A percentile compares a stretch with the other conserved stretches of the same genome.
These are phyloP conservation scores for Rosa lucieae DNA, from an alignment of 306 rosid genomes.

Conservation along the genomic window DNA sequence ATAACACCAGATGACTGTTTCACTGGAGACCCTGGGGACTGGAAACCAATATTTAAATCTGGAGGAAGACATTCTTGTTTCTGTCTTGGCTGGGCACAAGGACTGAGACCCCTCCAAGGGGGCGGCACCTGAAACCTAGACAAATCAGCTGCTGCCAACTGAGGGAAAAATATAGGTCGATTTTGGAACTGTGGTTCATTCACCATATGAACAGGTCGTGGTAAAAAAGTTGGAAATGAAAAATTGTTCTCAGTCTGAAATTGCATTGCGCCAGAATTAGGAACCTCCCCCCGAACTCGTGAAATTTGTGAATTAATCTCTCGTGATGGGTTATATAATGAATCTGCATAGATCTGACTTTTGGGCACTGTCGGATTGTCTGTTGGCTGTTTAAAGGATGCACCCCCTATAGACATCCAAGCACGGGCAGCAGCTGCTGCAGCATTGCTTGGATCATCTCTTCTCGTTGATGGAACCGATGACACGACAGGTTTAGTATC, in stretches of 20 bases:
- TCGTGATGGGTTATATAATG: slow-evolving; percentile 66
- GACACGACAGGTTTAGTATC: slow-evolving; percentile 54
- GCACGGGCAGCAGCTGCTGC: slow-evolving; percentile 94
- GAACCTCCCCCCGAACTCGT: slow-evolving; percentile 58
- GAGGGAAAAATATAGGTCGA: slow-evolving; percentile 71
- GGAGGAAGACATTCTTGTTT: slow-evolving; percentile 91
- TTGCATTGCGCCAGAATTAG: slow-evolving; percentile 51
- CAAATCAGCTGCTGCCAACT: slow-evolving; percentile 65
- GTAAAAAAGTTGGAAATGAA: slow-evolving; percentile 63
- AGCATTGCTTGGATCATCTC: slow-evolving; percentile 68
- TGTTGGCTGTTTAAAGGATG: slow-evolving; percentile 71
- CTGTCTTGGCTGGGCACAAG: slow-evolving; percentile 66
- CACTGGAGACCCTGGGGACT: slow-evolving; percentile 87
- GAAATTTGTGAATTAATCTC: slow-evolving; percentile 64
- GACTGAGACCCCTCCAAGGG: slow-evolving; percentile 65
- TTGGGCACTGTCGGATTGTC: slow-evolving; percentile 62
- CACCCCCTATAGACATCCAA: slow-evolving; percentile 98
- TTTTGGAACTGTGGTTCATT: slow-evolving; percentile 59
- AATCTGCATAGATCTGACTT: slow-evolving; percentile 70
- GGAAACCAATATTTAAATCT: slow-evolving; percentile 94
- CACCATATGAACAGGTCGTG: slow-evolving; percentile 50
- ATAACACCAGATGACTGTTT: slow-evolving; percentile 80
- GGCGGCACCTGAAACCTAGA: slow-evolving; percentile 80
- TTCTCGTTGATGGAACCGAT: slow-evolving; percentile 50
- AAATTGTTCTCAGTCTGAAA: slow-evolving; percentile 61